These are phyloP conservation scores for Phaeoacremonium minimum DNA, from an alignment of 2,329 filamentous ascomycete genomes.

Conservation along the genomic window DNA sequence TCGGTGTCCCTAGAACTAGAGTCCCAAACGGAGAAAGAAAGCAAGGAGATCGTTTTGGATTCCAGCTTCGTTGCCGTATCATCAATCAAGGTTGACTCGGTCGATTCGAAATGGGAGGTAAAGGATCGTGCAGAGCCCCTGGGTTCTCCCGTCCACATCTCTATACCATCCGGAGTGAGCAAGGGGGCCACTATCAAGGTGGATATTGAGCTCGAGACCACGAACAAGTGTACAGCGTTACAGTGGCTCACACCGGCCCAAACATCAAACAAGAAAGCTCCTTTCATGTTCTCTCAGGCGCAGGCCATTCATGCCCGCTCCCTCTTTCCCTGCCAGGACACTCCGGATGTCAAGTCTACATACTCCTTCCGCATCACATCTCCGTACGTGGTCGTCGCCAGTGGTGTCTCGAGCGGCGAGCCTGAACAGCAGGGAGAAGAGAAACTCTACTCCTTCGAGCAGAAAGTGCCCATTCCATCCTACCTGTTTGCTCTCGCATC, in stretches of 20 bases:
- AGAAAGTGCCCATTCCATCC: slow-evolving; percentile 86
- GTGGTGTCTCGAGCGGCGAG: slow-evolving; percentile 61
- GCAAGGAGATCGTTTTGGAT: slow-evolving; percentile 78
- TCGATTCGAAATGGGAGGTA: slow-evolving; percentile 62
- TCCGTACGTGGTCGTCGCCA: slow-evolving; percentile 84
- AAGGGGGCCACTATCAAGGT: slow-evolving; percentile 50
- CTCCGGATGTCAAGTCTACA: slow-evolving; percentile 94
- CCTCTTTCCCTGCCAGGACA: slow-evolving; percentile 95
- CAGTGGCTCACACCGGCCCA: slow-evolving; percentile 94
- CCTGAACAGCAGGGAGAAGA: slow-evolving; percentile 43
- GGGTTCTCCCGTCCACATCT: slow-evolving; percentile 65
- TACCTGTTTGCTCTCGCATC: slow-evolving; percentile 92
- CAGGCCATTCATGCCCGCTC: slow-evolving; percentile 94
- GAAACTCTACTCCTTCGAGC: slow-evolving; percentile 79
- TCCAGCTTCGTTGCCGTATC: slow-evolving; percentile 77
- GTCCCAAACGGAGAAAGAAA: slow-evolving; percentile 68
- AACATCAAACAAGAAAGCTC: slow-evolving; percentile 91
- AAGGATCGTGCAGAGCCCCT: slow-evolving; percentile 69
- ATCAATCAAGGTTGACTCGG: slow-evolving; percentile 63
- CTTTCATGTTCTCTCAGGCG: slow-evolving; percentile 97
- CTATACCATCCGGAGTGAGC: slow-evolving; percentile 48
- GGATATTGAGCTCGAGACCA: slow-evolving; percentile 73
- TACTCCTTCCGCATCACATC: slow-evolving; percentile 86
- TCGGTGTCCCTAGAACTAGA: slow-evolving; percentile 73
- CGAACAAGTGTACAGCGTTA: slow-evolving; percentile 81